Percentiles rank a stretch among this genome's conserved stretches.
phyloP scores from a whole-genome alignment of 352 stramenopile species.

The Phytophthora hibernalis region DNA sequence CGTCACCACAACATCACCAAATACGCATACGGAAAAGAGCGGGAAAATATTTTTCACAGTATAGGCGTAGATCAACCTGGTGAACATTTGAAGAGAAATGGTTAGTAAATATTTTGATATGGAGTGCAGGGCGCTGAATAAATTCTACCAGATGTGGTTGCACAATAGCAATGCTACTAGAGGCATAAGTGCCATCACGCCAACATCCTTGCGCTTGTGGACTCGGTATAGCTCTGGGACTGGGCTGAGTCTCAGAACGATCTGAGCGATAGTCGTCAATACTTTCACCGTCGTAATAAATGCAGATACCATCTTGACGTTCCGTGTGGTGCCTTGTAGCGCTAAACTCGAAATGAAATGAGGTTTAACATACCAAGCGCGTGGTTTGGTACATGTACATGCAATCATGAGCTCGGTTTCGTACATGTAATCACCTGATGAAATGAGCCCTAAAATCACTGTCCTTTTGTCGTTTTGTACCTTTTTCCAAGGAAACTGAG shows the following conservation, averaged over 20 bases:
- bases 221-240: conserved; percentile 33
- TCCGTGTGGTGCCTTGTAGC: neutral
- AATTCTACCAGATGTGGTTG: conserved; percentile 44
- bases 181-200: conserved; percentile 34
- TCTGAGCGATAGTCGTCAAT: conserved; percentile 32
- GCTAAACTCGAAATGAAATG: conserved; percentile 12
- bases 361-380: too few species aligned
- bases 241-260: conserved; percentile 30
- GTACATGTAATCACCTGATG: conserved; percentile 6
- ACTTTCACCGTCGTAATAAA: conserved; percentile 38
- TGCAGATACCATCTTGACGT: conserved; percentile 23
- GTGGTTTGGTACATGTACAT: neutral
- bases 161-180: conserved; percentile 32
- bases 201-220: conserved; percentile 23
- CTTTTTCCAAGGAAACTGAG: too few species aligned
- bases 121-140: neutral
- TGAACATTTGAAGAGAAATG: neutral
- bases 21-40: conserved; percentile 34
- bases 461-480: too few species aligned
- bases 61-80: conserved; percentile 40
- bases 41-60: conserved; percentile 36
- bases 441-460: too few species aligned
- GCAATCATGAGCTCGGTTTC: too few species aligned
- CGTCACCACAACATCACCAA: conserved; percentile 27
- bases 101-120: neutral